Percentiles rank a stretch among this genome's conserved stretches.
phyloP scores from a whole-genome alignment of 2,329 filamentous ascomycete species.

The Blumeria graminis region DNA sequence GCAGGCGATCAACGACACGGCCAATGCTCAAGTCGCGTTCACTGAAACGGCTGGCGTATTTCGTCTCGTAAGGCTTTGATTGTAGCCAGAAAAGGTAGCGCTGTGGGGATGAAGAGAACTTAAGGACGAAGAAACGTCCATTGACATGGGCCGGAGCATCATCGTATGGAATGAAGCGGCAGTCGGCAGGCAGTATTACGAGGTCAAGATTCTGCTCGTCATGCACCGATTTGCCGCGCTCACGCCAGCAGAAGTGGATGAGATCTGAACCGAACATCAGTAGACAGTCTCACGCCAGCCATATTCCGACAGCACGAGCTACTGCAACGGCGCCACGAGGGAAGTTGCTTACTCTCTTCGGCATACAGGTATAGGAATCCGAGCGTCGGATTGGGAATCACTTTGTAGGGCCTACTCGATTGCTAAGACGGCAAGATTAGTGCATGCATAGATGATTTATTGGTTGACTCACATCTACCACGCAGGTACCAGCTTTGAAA shows the following conservation, averaged over 20 bases:
- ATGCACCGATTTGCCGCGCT: conserved; percentile 43
- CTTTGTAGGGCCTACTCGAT: conserved; percentile 38
- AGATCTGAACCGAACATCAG: conserved; percentile 32
- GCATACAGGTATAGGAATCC: conserved; percentile 84
- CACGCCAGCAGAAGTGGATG: conserved; percentile 92
- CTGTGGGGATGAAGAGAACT: conserved; percentile 79
- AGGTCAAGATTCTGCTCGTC: conserved; percentile 58
- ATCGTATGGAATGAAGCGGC: conserved; percentile 65
- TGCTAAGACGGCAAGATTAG: conserved; percentile 14
- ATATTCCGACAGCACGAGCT: no score
- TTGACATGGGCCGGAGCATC: conserved; percentile 50
- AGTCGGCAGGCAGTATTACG: conserved; percentile 80
- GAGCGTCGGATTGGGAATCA: conserved; percentile 45
- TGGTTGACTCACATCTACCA: conserved; percentile 43
- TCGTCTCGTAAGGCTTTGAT: conserved; percentile 55
- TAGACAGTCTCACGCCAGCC: background rate
- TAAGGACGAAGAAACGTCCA: conserved; percentile 78
- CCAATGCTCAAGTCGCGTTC: conserved; percentile 68
- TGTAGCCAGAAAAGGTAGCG: conserved; percentile 93
- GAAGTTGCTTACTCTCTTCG: conserved; percentile 46
- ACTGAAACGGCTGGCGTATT: conserved; percentile 57
- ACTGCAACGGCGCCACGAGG: no score
- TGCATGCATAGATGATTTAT: background rate
- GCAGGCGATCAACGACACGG: conserved; percentile 57
- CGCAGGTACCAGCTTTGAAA: conserved; percentile 86